These are phyloP conservation scores for Trichocladium uniseriatum DNA, from an alignment of 495 filamentous ascomycete species.

Conservation along the genomic window DNA sequence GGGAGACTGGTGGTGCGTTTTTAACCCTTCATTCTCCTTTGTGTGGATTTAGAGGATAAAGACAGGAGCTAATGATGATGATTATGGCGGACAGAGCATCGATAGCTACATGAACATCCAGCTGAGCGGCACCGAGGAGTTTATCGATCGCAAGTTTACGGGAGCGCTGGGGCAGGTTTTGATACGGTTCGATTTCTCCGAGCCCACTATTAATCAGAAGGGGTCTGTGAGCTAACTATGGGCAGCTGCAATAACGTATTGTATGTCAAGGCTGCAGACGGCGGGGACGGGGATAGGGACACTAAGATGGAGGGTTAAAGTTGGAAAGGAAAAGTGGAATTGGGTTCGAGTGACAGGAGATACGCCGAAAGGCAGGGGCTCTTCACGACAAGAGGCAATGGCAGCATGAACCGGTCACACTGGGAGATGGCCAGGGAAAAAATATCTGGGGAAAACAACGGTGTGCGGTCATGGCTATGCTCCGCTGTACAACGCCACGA, in stretches of 20 bases:
- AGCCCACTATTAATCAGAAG: background rate
- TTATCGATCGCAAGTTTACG: conserved; percentile 76
- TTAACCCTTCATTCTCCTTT: no score
- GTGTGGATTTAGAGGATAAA: background rate
- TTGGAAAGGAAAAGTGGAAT: background rate
- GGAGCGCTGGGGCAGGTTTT: conserved; percentile 80
- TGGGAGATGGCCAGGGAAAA: background rate
- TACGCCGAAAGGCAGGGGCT: background rate
- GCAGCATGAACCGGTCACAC: background rate
- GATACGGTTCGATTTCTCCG: conserved; percentile 55
- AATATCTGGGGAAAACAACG: background rate
- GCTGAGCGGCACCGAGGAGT: conserved; percentile 81
- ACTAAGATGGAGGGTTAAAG: conserved; percentile 53
- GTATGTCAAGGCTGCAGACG: conserved; percentile 68
- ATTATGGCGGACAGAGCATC: conserved; percentile 44
- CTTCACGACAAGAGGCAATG: background rate
- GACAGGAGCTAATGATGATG: background rate
- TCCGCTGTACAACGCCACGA: background rate
- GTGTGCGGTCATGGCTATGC: background rate
- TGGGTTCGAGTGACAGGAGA: no score
- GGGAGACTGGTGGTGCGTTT: conserved; percentile 60
- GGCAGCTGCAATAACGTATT: conserved; percentile 66
- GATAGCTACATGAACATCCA: conserved; percentile 99
- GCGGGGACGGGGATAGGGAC: conserved; percentile 38
- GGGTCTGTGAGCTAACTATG: background rate